phyloP scores from a whole-genome alignment of 805 yeast genomes.

The Suhomyces sp. region DNA sequence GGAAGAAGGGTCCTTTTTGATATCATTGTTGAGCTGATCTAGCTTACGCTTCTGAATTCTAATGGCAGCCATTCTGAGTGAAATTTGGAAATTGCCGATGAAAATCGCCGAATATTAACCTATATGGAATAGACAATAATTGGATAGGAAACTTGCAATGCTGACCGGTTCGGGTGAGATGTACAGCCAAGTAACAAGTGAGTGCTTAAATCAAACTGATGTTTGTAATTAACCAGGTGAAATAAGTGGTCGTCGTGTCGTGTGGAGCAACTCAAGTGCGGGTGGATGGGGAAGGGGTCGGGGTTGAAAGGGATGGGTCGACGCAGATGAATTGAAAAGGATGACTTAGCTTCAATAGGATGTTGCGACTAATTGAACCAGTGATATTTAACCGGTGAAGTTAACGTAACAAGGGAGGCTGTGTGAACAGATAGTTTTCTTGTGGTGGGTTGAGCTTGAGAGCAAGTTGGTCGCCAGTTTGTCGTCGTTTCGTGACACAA shows the following conservation, averaged over 20 bases:
- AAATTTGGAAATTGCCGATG: not conserved
- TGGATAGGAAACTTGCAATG: not conserved
- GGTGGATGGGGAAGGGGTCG: not conserved
- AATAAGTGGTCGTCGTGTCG: not conserved
- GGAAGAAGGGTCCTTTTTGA: conserved; percentile 23
- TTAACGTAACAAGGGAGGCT: not conserved
- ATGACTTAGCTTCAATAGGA: not conserved
- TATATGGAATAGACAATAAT: not conserved
- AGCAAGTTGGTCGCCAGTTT: conserved; percentile 1
- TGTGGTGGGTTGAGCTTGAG: not conserved
- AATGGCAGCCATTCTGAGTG: conserved; percentile 30
- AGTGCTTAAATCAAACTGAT: not conserved
- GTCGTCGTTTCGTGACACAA: conserved; percentile 1
- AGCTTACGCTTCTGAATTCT: conserved; percentile 25
- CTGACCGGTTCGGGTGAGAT: not conserved
- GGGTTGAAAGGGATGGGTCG: not conserved
- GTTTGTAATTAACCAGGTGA: not conserved
- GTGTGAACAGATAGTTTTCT: not conserved
- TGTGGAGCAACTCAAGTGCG: not conserved
- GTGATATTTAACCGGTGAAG: not conserved
- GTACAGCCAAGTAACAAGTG: not conserved
- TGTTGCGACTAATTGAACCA: not conserved
- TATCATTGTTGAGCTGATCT: conserved; percentile 33
- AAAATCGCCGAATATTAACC: not conserved
- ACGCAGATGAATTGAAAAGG: not conserved